Conservation (phyloP, 208 protist genomes). For the Crithidia brevicula region DNA sequence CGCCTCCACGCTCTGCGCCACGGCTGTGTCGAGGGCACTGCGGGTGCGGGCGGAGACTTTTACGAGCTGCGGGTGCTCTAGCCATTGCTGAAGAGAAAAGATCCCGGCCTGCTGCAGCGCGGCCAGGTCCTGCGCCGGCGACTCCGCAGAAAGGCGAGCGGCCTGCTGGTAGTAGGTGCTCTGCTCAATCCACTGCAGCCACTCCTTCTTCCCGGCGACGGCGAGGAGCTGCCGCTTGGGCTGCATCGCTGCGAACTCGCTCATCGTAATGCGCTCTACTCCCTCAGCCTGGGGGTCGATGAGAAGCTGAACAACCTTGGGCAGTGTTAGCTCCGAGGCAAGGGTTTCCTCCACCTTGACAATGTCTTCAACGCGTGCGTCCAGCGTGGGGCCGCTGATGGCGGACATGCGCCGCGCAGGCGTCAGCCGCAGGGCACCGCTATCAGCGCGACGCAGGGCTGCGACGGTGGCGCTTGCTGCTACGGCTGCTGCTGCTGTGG, state of each 20-base stretch:
- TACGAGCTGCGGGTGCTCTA: slow-evolving; percentile 75
- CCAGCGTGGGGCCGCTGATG: slow-evolving; percentile 44
- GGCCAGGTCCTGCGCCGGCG: slow-evolving; percentile 59
- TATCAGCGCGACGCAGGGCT: slow-evolving; percentile 8
- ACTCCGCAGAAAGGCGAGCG: slow-evolving; percentile 58
- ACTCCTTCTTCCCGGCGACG: slow-evolving; percentile 57
- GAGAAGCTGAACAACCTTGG: slow-evolving; percentile 74
- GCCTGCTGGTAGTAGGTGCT: slow-evolving; percentile 81
- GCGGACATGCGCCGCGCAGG: slow-evolving; percentile 37
- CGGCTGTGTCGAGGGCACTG: slow-evolving; percentile 76
- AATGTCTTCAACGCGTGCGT: slow-evolving; percentile 76
- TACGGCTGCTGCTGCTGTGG: neutral
- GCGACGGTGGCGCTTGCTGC: slow-evolving; percentile 6
- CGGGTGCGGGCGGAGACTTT: slow-evolving; percentile 73
- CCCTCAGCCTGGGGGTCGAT: slow-evolving; percentile 73
- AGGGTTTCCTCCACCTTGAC: slow-evolving; percentile 58
- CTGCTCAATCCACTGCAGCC: slow-evolving; percentile 77
- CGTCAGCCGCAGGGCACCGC: slow-evolving; percentile 29
- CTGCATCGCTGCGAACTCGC: slow-evolving; percentile 80
- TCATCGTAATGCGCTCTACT: slow-evolving; percentile 74
- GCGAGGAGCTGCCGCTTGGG: slow-evolving; percentile 74
- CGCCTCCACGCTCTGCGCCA: slow-evolving; percentile 69
- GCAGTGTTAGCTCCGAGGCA: slow-evolving; percentile 54
- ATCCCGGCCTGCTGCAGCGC: slow-evolving; percentile 78
- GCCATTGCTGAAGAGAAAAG: slow-evolving; percentile 80